phyloP scores from a whole-genome alignment of 2,329 filamentous ascomycete genomes.

The Pestalotiopsis sp. region DNA sequence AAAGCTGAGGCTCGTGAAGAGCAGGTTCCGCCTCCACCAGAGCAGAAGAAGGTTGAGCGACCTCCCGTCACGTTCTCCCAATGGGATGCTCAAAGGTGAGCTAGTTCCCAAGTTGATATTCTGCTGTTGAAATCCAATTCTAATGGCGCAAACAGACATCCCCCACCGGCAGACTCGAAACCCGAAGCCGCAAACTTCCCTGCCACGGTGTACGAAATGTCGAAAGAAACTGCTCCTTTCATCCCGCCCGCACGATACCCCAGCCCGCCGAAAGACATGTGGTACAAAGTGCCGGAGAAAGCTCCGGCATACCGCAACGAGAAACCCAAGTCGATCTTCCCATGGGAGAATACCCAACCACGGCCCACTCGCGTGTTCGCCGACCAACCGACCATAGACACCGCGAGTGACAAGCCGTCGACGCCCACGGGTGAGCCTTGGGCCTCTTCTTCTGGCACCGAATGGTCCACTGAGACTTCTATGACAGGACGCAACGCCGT shows the following conservation, averaged over 20 bases:
- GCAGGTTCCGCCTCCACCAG: constrained; percentile 39
- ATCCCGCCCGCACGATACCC: constrained; percentile 77
- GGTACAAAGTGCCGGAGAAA: constrained; percentile 77
- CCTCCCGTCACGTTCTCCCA: constrained; percentile 33
- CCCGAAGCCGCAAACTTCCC: constrained; percentile 89
- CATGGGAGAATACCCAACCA: constrained; percentile 78
- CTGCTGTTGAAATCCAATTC: neutral
- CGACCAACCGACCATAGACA: constrained; percentile 46
- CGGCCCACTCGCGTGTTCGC: constrained; percentile 67
- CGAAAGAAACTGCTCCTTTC: constrained; percentile 73
- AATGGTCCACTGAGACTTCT: constrained; percentile 35
- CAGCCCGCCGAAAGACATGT: constrained; percentile 85
- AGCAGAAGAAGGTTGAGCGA: constrained; percentile 37
- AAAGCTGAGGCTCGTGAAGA: constrained; percentile 52
- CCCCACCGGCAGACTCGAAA: constrained; percentile 67
- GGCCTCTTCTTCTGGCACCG: constrained; percentile 18
- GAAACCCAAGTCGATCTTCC: constrained; percentile 75
- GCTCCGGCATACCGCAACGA: constrained; percentile 56
- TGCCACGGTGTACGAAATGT: constrained; percentile 80
- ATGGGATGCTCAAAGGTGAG: constrained; percentile 60
- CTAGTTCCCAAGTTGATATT: neutral
- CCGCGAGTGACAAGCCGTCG: constrained; percentile 10
- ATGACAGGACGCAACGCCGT: constrained; percentile 38
- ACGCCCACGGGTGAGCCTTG: constrained; percentile 21
- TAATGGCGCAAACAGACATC: constrained; percentile 50